Evolutionary conservation across 2,329 filamentous ascomycete species (phyloP).

Genomic region (Verticillium tricorpus): DNA sequence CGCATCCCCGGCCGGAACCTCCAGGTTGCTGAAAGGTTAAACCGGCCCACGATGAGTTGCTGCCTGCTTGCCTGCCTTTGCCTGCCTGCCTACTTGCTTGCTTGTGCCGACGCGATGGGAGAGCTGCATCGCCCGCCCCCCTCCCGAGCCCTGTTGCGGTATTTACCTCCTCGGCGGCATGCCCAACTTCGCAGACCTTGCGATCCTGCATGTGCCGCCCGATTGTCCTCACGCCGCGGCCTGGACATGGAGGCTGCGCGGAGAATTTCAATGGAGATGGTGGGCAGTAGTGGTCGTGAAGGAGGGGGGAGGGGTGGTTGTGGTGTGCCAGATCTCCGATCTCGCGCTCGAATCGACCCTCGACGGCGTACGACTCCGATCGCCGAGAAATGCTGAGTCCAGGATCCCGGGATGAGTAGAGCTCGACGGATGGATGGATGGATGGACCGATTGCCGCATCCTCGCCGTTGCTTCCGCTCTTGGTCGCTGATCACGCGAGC

Average conservation of each 20-base stretch:
- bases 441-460: not conserved
- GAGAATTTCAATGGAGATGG: not conserved
- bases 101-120: not conserved
- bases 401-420: not conserved
- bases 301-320: not conserved
- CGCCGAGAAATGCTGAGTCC: not conserved
- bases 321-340: not conserved
- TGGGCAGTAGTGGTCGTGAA: not conserved
- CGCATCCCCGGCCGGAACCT: too few species aligned
- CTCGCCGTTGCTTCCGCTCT: not conserved
- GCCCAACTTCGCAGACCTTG: not conserved
- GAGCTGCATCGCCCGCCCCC: not conserved
- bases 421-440: not conserved
- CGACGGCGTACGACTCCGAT: not conserved
- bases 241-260: not conserved
- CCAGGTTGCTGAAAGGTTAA: too few species aligned
- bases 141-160: not conserved
- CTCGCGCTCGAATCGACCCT: not conserved
- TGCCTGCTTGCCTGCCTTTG: not conserved
- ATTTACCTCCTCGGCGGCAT: not conserved
- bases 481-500: too few species aligned
- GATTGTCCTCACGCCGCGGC: not conserved
- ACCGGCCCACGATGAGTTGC: too few species aligned
- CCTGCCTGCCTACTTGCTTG: not conserved
- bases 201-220: not conserved